Evolutionary conservation across 805 yeast species (phyloP), one percentile per base, ranked within the genome.

Genomic region (Wilhelminamyces savonicus): DNA sequence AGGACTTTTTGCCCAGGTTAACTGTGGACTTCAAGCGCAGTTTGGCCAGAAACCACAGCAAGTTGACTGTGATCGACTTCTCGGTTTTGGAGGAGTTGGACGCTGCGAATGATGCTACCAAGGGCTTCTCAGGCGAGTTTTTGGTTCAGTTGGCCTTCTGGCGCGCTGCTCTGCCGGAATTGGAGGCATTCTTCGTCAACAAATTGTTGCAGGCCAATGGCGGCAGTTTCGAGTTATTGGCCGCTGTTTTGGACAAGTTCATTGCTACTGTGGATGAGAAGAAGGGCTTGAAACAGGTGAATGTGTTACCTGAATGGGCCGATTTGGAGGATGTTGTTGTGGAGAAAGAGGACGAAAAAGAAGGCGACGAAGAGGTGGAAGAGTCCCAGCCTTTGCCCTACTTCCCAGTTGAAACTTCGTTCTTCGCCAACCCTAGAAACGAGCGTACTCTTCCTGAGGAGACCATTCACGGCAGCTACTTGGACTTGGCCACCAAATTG

Each of bases 101-200:
- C 37, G 52, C 56, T 12, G 40, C 52, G 22, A 56, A 53, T 29
- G 61, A 55, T 29, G 77, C 78, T 32, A 78, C 92, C 23, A 71
- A 75, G 43, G 94, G 94, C 17, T 78, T 87, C 51, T 76, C 92
- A 4, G 66, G 68, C 19, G 70, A 77, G 22, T 79, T 87, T 53
- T 85, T 86, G 28, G 60, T 75, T 34, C 95, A 87, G 59, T 74
- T 81, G 24, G 84, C 79, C 0, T 81, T 85, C 66, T 86, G 95
- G 94, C 70, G 71, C 36, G 62, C 70, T 24, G 73, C 82, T 6
- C 74, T 69, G 39, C 83, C 86, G 11, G 69, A 69, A 23, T 65
- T 76, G 26, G 71, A 70, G 20, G 79, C 78, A 28, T 77, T 78
- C 21, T 68, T 82, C 40, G 86, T 83, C 36, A 77, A 84, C 56